phyloP scores from a whole-genome alignment of 768 basidiomycete genomes.

The Russula lepida region DNA sequence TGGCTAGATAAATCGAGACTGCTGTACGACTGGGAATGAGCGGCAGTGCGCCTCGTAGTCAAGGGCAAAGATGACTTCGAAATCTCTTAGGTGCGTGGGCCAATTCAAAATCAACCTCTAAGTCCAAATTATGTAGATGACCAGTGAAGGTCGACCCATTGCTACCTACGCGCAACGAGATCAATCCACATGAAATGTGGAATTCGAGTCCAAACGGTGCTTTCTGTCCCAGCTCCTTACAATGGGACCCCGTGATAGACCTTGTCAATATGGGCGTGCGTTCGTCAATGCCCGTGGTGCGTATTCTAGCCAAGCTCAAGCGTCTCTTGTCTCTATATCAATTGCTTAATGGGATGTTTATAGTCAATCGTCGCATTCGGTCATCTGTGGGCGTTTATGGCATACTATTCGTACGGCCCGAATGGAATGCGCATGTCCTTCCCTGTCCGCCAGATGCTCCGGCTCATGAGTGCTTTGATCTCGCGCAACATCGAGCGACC shows the following conservation, averaged over 20 bases:
- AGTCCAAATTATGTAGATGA: constrained; percentile 25
- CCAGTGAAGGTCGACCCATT: constrained; percentile 45
- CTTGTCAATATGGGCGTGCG: neutral
- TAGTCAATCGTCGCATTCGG: constrained; percentile 77
- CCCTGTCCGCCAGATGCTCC: constrained; percentile 74
- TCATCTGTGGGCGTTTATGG: constrained; percentile 70
- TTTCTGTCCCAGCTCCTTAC: neutral
- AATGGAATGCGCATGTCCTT: constrained; percentile 83
- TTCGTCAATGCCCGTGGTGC: neutral
- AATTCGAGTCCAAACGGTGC: neutral
- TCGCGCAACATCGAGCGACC: constrained; percentile 25
- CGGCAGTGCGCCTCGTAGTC: constrained; percentile 66
- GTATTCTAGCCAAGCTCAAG: neutral
- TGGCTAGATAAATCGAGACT: constrained; percentile 62
- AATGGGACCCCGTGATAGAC: neutral
- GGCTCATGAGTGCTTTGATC: constrained; percentile 57
- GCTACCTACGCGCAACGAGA: constrained; percentile 59
- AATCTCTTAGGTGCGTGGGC: neutral
- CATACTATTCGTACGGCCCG: constrained; percentile 52
- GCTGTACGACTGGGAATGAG: constrained; percentile 63
- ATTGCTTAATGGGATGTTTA: neutral
- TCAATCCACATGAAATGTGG: neutral
- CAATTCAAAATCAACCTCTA: neutral
- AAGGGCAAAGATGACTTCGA: constrained; percentile 38
- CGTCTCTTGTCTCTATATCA: neutral